Conservation (phyloP, 202 grass and related monocot species). For the Schoenoplectus tabernaemontani region DNA sequence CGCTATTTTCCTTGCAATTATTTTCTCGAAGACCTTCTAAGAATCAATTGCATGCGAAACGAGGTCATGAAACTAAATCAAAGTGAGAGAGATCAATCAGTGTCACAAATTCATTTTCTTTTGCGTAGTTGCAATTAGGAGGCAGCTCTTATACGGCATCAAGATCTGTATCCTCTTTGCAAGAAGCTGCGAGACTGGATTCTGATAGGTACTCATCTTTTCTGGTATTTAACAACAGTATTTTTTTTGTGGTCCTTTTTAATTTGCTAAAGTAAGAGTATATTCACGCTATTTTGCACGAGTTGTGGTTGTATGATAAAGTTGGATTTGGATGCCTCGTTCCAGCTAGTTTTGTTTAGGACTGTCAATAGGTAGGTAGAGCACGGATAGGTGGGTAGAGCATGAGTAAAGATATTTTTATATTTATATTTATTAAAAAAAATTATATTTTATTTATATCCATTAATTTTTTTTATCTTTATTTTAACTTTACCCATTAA, state of each 20-base stretch:
- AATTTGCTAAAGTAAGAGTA: neutral
- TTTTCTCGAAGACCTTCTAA: neutral
- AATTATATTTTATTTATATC: no score
- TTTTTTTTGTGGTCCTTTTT: neutral
- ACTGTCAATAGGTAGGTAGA: no score
- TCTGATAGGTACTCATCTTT: no score
- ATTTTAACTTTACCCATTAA: no score
- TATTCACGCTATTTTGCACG: neutral
- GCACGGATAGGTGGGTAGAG: no score
- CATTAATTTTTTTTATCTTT: no score
- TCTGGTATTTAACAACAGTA: neutral
- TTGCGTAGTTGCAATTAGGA: conserved; percentile 22
- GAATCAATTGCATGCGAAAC: neutral
- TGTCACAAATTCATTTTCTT: neutral
- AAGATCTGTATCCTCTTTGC: conserved; percentile 49
- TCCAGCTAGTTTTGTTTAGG: neutral
- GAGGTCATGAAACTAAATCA: neutral
- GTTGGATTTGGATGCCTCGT: neutral
- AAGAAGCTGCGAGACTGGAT: no score
- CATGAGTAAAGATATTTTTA: no score
- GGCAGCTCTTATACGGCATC: conserved; percentile 6
- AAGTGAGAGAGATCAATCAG: neutral
- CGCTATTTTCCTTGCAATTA: neutral
- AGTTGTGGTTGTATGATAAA: neutral
- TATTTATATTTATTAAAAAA: no score